These are phyloP conservation scores for Suillus sp. DNA, from an alignment of 768 basidiomycete species.

Conservation along the genomic window DNA sequence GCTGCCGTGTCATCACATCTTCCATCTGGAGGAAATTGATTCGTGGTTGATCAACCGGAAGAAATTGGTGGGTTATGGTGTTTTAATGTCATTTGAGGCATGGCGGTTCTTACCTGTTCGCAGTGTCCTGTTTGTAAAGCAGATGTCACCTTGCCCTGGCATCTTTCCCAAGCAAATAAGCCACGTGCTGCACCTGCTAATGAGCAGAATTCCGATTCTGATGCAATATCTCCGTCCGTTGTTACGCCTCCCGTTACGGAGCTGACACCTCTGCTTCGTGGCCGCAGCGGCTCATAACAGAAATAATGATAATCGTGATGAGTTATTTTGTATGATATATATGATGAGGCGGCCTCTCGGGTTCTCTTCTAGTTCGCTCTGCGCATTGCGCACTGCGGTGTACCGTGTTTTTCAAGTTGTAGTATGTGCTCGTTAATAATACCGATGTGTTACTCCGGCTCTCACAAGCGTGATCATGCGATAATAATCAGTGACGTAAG, in stretches of 20 bases:
- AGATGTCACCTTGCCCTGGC: slow-evolving; percentile 76
- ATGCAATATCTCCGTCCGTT: slow-evolving; percentile 17
- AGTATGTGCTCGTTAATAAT: slow-evolving; percentile 3
- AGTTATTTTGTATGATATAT: slow-evolving; percentile 30
- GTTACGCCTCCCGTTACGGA: slow-evolving; percentile 28
- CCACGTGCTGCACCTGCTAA: slow-evolving; percentile 10
- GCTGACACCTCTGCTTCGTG: slow-evolving; percentile 36
- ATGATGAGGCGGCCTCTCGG: slow-evolving; percentile 11
- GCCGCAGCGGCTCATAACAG: slow-evolving; percentile 20
- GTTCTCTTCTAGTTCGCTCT: slow-evolving; percentile 1
- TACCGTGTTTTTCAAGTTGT: slow-evolving; percentile 1
- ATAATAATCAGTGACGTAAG: neutral
- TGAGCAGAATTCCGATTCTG: slow-evolving; percentile 6
- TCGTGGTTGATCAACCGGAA: slow-evolving; percentile 91
- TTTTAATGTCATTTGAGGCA: neutral
- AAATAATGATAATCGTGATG: slow-evolving; percentile 18
- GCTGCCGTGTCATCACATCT: slow-evolving; percentile 92
- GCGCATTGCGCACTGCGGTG: neutral
- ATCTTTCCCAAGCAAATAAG: slow-evolving; percentile 25
- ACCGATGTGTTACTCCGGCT: neutral
- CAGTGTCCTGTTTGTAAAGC: slow-evolving; percentile 94
- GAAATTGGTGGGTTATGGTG: slow-evolving; percentile 70
- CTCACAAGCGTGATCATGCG: no score
- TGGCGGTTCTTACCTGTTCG: slow-evolving; percentile 15
- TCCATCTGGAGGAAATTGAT: slow-evolving; percentile 90